Evolutionary conservation across 352 stramenopile genomes (phyloP).

Genomic region (Globisporangium canariense): DNA sequence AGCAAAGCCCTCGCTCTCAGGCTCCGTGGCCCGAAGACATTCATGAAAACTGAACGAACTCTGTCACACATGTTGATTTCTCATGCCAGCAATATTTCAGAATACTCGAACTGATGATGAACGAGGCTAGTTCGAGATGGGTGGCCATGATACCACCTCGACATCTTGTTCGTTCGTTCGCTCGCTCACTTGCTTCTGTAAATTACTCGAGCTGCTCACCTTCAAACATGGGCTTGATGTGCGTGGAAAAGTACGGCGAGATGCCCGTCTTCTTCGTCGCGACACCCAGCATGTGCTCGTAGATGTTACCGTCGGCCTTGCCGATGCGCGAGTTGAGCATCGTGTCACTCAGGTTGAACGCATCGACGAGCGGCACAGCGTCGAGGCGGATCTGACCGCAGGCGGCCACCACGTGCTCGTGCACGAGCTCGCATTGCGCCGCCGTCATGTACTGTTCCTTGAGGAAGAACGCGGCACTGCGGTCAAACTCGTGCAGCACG

Average conservation of each 20-base stretch:
- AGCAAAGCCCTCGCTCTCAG: too few species aligned
- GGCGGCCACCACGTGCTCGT: conserved; percentile 29
- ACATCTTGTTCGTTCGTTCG: neutral
- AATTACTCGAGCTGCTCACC: conserved; percentile 33
- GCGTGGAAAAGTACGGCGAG: conserved; percentile 48
- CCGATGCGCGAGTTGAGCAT: conserved; percentile 74
- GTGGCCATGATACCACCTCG: too few species aligned
- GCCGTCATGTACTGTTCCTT: conserved; percentile 56
- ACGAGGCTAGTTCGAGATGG: too few species aligned
- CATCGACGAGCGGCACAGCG: conserved; percentile 65
- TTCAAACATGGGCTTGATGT: conserved; percentile 67
- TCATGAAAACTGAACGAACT: too few species aligned
- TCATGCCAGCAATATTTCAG: too few species aligned
- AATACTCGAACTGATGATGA: too few species aligned
- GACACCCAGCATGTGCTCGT: conserved; percentile 54
- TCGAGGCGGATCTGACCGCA: conserved; percentile 43
- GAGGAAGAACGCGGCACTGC: conserved; percentile 50
- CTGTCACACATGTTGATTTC: too few species aligned
- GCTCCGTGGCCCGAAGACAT: too few species aligned
- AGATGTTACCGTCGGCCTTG: conserved; percentile 62
- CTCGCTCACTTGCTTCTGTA: neutral
- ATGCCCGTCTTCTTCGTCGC: conserved; percentile 33
- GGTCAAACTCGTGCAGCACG: conserved; percentile 70
- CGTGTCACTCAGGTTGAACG: conserved; percentile 70
- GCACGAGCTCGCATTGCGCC: conserved; percentile 49